Evolutionary conservation across 768 basidiomycete genomes (phyloP).

Genomic region (Agaricus blazei): DNA sequence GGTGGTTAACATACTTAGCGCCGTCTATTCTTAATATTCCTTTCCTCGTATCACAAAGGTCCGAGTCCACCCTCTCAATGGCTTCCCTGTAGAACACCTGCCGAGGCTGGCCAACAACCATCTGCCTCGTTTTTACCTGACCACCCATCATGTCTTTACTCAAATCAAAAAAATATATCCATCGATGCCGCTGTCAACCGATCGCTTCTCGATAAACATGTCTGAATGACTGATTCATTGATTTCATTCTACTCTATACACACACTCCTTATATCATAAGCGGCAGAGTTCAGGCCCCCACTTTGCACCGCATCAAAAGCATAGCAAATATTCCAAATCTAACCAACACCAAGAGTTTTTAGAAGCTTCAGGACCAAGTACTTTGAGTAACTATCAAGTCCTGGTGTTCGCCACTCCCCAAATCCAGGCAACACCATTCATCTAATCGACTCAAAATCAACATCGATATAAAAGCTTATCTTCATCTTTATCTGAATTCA

Average conservation of each 20-base stretch:
- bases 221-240: background rate
- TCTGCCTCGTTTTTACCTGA: background rate
- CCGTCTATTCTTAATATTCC: background rate
- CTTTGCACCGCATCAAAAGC: background rate
- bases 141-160: background rate
- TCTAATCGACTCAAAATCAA: too few relatives aligned
- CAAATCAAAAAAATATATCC: background rate
- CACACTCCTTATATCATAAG: too few relatives aligned
- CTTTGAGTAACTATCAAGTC: too few relatives aligned
- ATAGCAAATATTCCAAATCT: too few relatives aligned
- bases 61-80: background rate
- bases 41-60: background rate
- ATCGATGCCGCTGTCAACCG: background rate
- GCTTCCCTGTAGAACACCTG: background rate
- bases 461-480: too few relatives aligned
- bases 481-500: too few relatives aligned
- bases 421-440: too few relatives aligned
- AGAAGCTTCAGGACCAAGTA: too few relatives aligned
- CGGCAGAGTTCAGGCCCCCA: background rate
- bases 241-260: background rate
- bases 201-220: conserved; percentile 6
- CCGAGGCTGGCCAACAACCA: background rate
- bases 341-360: too few relatives aligned
- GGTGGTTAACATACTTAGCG: too few relatives aligned
- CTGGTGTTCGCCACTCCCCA: too few relatives aligned